Percentiles rank a stretch among this genome's conserved stretches.
Conservation (phyloP, 2,329 filamentous ascomycete genomes). For the Ophiosphaerella korrae region DNA sequence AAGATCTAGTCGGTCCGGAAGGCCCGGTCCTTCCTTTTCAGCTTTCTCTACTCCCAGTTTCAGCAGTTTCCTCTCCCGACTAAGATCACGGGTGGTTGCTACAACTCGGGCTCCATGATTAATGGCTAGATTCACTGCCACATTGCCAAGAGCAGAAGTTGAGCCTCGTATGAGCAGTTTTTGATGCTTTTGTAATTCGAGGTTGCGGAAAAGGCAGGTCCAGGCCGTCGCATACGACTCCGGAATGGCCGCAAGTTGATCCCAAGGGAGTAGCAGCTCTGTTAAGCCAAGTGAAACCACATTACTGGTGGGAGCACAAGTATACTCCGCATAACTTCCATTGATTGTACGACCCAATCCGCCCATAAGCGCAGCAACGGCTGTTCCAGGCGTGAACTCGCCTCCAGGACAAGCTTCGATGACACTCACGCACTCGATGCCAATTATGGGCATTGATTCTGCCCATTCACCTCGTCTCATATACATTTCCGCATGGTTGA, state of each 20-base stretch:
- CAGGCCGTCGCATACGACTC: conserved; percentile 60
- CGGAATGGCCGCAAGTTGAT: conserved; percentile 53
- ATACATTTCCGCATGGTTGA: conserved; percentile 55
- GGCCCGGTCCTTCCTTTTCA: conserved; percentile 46
- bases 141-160: conserved; percentile 51
- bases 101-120: not conserved
- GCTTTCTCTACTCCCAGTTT: conserved; percentile 51
- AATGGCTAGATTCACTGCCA: conserved; percentile 1
- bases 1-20: conserved; percentile 34
- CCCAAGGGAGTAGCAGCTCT: conserved; percentile 43
- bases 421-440: conserved; percentile 54
- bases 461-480: conserved; percentile 54
- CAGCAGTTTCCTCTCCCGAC: conserved; percentile 31
- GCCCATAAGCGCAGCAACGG: conserved; percentile 57
- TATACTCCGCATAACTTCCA: conserved; percentile 58
- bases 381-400: conserved; percentile 47
- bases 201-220: conserved; percentile 49
- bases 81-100: not conserved
- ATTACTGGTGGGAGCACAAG: conserved; percentile 46
- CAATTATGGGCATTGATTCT: conserved; percentile 40
- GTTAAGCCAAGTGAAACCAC: conserved; percentile 1
- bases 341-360: conserved; percentile 55
- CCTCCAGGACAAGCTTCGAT: conserved; percentile 46
- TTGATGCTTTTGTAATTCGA: conserved; percentile 49
- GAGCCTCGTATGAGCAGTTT: conserved; percentile 56